These are phyloP conservation scores for Lophiotrema nucula DNA, from an alignment of 495 filamentous ascomycete genomes.

Conservation along the genomic window DNA sequence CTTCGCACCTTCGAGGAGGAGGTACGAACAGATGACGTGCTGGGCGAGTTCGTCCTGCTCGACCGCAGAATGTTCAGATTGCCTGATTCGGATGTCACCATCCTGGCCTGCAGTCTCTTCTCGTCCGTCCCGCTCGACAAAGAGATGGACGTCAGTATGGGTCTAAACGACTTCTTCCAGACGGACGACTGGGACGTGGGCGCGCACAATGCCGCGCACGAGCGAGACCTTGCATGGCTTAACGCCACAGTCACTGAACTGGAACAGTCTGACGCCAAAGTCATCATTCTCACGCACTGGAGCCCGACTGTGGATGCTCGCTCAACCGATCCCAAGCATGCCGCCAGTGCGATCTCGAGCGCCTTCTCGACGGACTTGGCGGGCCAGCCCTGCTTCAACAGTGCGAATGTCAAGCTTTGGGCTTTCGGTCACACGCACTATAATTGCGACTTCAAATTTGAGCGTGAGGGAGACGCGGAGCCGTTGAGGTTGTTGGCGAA, in stretches of 20 bases:
- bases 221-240: constrained; percentile 51
- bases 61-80: constrained; percentile 48
- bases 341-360: constrained; percentile 43
- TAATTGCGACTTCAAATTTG: constrained; percentile 38
- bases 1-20: constrained; percentile 36
- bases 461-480: not conserved
- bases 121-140: constrained; percentile 41
- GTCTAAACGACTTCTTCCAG: constrained; percentile 53
- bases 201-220: constrained; percentile 43
- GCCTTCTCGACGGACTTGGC: constrained; percentile 51
- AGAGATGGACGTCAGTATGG: constrained; percentile 37
- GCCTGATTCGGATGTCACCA: constrained; percentile 37
- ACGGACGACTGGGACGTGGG: constrained; percentile 51
- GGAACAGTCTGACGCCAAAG: constrained; percentile 42
- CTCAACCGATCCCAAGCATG: constrained; percentile 46
- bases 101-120: constrained; percentile 54
- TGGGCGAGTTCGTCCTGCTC: constrained; percentile 17
- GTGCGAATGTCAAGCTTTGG: constrained; percentile 42
- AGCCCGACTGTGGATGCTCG: constrained; percentile 45
- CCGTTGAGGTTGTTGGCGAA: constrained; percentile 39
- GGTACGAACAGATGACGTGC: not conserved
- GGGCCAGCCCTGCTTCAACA: constrained; percentile 47
- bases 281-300: constrained; percentile 54
- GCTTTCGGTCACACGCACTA: constrained; percentile 46
- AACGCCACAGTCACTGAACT: constrained; percentile 48